phyloP scores from a whole-genome alignment of 1,139 yeast genomes.

The Ashbya aceris region DNA sequence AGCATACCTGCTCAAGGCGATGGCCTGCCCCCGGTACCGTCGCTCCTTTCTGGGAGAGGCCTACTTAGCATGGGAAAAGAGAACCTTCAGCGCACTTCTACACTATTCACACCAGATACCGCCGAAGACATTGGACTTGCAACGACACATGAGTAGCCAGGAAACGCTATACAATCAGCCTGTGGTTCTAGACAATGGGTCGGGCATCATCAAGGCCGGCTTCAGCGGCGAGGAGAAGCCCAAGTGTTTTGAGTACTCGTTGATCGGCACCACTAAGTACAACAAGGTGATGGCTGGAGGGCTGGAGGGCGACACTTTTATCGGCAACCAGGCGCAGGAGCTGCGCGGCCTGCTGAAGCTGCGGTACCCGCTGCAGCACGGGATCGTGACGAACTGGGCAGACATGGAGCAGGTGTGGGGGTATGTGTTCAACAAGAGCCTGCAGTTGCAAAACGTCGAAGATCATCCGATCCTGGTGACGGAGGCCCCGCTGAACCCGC shows the following conservation, averaged over 20 bases:
- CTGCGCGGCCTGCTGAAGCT: slow-evolving; percentile 66
- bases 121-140: no score
- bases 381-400: slow-evolving; percentile 76
- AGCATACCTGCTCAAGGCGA: no score
- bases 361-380: slow-evolving; percentile 69
- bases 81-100: no score
- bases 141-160: slow-evolving; percentile 3
- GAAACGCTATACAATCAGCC: slow-evolving; percentile 59
- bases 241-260: slow-evolving; percentile 37
- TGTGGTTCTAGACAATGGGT: slow-evolving; percentile 87
- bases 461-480: slow-evolving; percentile 86
- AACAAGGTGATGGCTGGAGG: slow-evolving; percentile 80
- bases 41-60: no score
- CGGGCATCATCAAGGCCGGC: slow-evolving; percentile 81
- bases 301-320: slow-evolving; percentile 49
- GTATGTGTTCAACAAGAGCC: slow-evolving; percentile 48
- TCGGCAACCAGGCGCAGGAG: slow-evolving; percentile 68
- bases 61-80: no score
- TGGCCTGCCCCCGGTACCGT: no score
- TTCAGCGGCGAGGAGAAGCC: slow-evolving; percentile 91
- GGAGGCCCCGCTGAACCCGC: slow-evolving; percentile 82
- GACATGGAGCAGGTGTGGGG: slow-evolving; percentile 77
- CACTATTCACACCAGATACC: no score
- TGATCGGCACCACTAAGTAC: slow-evolving; percentile 79
- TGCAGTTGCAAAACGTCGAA: slow-evolving; percentile 57